These are phyloP conservation scores for Pseudocercospora vitis DNA, from an alignment of 2,329 filamentous ascomycete species.

Conservation along the genomic window DNA sequence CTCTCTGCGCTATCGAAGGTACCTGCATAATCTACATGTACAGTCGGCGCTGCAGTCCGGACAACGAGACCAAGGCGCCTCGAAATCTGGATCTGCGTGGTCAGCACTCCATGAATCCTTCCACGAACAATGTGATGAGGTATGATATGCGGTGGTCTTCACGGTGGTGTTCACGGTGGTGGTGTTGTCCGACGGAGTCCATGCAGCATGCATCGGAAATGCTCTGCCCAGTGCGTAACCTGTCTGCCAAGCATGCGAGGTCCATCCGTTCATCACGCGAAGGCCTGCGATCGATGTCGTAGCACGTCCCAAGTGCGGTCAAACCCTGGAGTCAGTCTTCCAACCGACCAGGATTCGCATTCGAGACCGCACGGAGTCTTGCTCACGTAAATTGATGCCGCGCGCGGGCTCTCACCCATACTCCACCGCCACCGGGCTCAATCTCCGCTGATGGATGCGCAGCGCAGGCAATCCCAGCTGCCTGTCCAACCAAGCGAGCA, in stretches of 20 bases:
- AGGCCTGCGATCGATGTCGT: neutral
- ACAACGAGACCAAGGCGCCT: neutral
- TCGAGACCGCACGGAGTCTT: constrained; percentile 2
- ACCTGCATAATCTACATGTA: constrained; percentile 7
- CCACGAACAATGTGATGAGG: too few species aligned
- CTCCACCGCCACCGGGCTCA: constrained; percentile 10
- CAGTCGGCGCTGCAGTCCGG: neutral
- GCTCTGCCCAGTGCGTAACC: neutral
- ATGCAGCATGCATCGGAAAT: constrained; percentile 9
- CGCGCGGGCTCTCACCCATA: constrained; percentile 9
- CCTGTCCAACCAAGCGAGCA: constrained; percentile 66
- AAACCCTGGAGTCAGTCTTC: neutral
- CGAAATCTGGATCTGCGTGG: neutral
- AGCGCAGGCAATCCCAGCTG: constrained; percentile 31
- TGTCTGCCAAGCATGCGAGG: neutral
- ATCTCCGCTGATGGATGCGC: constrained; percentile 14
- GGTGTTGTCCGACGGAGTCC: too few species aligned
- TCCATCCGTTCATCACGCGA: constrained; percentile 2
- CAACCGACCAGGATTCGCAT: neutral
- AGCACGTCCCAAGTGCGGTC: neutral
- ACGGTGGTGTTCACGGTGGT: too few species aligned
- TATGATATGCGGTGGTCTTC: too few species aligned
- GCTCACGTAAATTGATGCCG: neutral
- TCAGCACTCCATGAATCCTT: neutral
- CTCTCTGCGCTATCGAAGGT: constrained; percentile 4